Base-by-base conservation (phyloP, 768 basidiomycete species). In the Vararia minispora region DNA sequence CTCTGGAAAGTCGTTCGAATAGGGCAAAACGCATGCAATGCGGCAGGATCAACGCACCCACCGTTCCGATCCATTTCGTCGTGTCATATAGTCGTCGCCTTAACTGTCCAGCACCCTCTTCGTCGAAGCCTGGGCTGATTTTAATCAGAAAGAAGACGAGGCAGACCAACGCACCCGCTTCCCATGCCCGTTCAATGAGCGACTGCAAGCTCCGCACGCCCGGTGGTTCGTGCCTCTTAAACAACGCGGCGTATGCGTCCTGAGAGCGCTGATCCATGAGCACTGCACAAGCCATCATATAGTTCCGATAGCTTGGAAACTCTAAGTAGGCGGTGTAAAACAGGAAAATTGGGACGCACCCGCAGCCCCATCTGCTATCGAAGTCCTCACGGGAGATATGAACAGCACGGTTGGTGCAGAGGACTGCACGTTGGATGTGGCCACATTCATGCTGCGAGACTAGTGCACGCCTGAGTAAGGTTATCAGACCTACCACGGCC, bases 131-230 rank as follows among this genome's bases (percentile, higher is more conserved):
- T 67, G 37, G 29, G 22, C 23, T 18, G 18, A 29, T 9, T 36
- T 31, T 6, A 37, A 14, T 11, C 2, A n/a, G 29, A 38, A 11
- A 23, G 25, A 39, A 6, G 32, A 31, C 21, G 13, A 14, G 36
- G 23, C 9, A 25, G 10, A 18, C 26, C 17, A 35, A 21, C 47
- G 12, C 35, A 77, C 83, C 81, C 27, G 61, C 62, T 30, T 63
- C 57, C 89, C 89, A 94, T 5, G 87, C 87, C 38, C 66, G 62
- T 54, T 91, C 82, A 33, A 94, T 74, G 78, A 79, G 80, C 4
- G 43, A 52, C 50, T 94, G 89, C 18, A 91, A 52, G 48, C 82
- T 78, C 12, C 76, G 64, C 13, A 92, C 66, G 16, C 86, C 66
- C 3, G 88, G 88, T 1, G 70, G 57, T 12, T 59, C 57, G 4